phyloP scores from a whole-genome alignment of 2,329 filamentous ascomycete species.

The Trematosphaeria pertusa region DNA sequence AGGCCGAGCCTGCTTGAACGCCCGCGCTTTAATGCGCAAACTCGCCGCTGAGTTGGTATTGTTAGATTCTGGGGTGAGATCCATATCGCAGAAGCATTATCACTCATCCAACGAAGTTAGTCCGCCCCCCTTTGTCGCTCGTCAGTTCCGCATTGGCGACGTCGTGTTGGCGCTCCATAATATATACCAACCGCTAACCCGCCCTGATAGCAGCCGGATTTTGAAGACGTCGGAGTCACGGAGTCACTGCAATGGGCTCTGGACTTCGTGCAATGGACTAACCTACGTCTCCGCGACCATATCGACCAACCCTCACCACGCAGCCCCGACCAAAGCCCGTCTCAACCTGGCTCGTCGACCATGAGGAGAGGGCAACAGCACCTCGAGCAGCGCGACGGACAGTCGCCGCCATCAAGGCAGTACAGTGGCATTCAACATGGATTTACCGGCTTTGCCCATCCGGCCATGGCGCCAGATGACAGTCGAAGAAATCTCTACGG shows the following conservation, averaged over 20 bases:
- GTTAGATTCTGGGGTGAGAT: constrained; percentile 26
- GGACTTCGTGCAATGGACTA: constrained; percentile 32
- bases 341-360: constrained; percentile 19
- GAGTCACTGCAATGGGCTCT: constrained; percentile 33
- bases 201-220: constrained; percentile 20
- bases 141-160: no score
- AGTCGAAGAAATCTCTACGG: constrained; percentile 25
- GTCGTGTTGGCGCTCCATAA: no score
- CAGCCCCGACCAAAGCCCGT: constrained; percentile 17
- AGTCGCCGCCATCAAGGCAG: constrained; percentile 26
- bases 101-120: constrained; percentile 30
- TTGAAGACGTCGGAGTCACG: constrained; percentile 17
- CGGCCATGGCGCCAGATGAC: constrained; percentile 22
- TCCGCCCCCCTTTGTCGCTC: constrained; percentile 7
- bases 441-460: constrained; percentile 19
- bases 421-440: constrained; percentile 19
- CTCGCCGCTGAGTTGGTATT: constrained; percentile 29
- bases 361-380: constrained; percentile 36
- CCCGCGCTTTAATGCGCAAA: constrained; percentile 31
- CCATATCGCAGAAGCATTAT: constrained; percentile 26
- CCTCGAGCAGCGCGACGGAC: constrained; percentile 29
- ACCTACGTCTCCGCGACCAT: constrained; percentile 23
- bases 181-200: constrained; percentile 20
- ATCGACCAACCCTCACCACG: constrained; percentile 17
- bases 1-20: constrained; percentile 31